A percentile compares a stretch with the other conserved stretches of the same genome.
Conservation (phyloP, 345 rosid genomes). For the Gossypium ekmanianum region DNA sequence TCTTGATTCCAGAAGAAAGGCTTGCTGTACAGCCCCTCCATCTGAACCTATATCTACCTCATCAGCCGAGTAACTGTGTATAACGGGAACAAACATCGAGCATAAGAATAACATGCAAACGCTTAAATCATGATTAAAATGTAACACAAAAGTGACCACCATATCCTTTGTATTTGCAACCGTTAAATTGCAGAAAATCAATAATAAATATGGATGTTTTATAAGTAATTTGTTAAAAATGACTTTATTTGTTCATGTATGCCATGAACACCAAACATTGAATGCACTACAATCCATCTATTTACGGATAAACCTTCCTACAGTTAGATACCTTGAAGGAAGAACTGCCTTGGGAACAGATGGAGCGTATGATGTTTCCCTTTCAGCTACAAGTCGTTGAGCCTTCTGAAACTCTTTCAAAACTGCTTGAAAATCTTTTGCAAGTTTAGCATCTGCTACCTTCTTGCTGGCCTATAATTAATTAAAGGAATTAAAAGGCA, state of each 20-base stretch:
- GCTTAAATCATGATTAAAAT: not conserved
- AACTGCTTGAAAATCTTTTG: constrained; percentile 92
- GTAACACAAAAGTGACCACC: not conserved
- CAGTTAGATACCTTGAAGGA: constrained; percentile 59
- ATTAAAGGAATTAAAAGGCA: constrained; percentile 4
- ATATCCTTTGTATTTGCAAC: too few relatives aligned
- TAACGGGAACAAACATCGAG: not conserved
- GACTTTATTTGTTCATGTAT: too few relatives aligned
- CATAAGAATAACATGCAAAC: not conserved
- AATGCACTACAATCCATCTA: not conserved
- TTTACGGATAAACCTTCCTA: not conserved
- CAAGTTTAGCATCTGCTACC: constrained; percentile 94
- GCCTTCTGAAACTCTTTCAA: constrained; percentile 97
- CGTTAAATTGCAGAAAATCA: too few relatives aligned
- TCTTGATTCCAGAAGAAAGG: constrained; percentile 79
- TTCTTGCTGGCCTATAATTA: constrained; percentile 70
- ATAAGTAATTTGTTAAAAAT: too few relatives aligned
- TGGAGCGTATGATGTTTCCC: constrained; percentile 86
- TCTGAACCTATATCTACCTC: constrained; percentile 49
- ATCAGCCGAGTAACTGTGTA: constrained; percentile 35
- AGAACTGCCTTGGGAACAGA: constrained; percentile 57
- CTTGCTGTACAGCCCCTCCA: constrained; percentile 53
- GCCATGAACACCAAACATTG: not conserved
- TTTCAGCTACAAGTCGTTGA: constrained; percentile 93
- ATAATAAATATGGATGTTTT: too few relatives aligned